These are phyloP conservation scores for Ophiostoma sp. DNA, from an alignment of 2,329 filamentous ascomycete species.

Conservation along the genomic window DNA sequence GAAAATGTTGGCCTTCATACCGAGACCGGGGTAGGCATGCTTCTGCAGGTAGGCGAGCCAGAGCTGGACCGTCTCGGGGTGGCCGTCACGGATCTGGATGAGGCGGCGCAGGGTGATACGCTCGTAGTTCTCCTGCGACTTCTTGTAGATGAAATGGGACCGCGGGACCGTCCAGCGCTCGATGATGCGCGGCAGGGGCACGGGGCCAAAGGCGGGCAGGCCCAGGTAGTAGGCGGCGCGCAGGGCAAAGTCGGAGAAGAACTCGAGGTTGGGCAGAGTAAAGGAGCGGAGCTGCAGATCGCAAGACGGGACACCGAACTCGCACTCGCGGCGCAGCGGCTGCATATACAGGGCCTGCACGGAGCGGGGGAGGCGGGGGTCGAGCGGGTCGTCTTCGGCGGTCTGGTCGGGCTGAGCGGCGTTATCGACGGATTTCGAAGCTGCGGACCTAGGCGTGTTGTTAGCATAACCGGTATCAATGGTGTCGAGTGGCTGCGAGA, in stretches of 20 bases:
- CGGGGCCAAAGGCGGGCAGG: slow-evolving; percentile 76
- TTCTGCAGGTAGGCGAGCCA: slow-evolving; percentile 92
- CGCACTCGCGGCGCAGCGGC: slow-evolving; percentile 68
- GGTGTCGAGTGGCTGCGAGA: no score
- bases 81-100: slow-evolving; percentile 88
- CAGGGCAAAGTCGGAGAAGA: slow-evolving; percentile 90
- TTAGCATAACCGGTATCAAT: no score
- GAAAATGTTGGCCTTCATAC: slow-evolving; percentile 98
- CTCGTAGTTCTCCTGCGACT: slow-evolving; percentile 97
- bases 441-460: background rate
- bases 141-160: slow-evolving; percentile 91
- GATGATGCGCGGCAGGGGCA: slow-evolving; percentile 77
- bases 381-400: background rate
- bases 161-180: slow-evolving; percentile 93
- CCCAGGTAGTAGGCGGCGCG: slow-evolving; percentile 91
- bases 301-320: slow-evolving; percentile 76
- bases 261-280: slow-evolving; percentile 81
- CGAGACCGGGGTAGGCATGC: slow-evolving; percentile 90
- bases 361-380: slow-evolving; percentile 62
- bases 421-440: no score
- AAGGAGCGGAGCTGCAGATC: slow-evolving; percentile 92
- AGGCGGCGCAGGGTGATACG: slow-evolving; percentile 77
- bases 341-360: slow-evolving; percentile 82
- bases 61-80: slow-evolving; percentile 79
- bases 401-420: background rate